Evolutionary conservation across 495 filamentous ascomycete species (phyloP).

Genomic region (Hypoxylon fuscum): DNA sequence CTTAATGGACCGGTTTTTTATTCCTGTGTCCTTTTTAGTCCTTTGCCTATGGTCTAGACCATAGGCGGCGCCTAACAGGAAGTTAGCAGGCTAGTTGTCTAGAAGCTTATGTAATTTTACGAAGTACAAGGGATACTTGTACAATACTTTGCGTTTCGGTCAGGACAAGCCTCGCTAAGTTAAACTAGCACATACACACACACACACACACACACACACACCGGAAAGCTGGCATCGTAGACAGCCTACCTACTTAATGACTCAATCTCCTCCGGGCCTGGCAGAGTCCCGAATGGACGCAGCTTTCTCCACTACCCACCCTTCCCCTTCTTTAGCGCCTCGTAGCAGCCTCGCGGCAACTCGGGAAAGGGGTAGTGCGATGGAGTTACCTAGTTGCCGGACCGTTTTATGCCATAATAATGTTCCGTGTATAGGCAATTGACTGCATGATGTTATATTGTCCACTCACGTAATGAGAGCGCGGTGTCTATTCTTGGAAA

Average conservation of each 20-base stretch:
- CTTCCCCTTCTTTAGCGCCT: slow-evolving; percentile 37
- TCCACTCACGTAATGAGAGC: slow-evolving; percentile 9
- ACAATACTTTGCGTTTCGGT: slow-evolving; percentile 10
- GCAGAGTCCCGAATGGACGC: slow-evolving; percentile 43
- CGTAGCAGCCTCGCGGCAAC: slow-evolving; percentile 35
- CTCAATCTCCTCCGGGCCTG: slow-evolving; percentile 40
- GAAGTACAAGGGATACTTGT: slow-evolving; percentile 17
- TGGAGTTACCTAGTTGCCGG: slow-evolving; percentile 24
- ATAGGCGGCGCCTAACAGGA: slow-evolving; percentile 21
- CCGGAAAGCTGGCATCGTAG: slow-evolving; percentile 15
- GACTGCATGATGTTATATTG: slow-evolving; percentile 27
- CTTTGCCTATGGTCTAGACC: slow-evolving; percentile 8
- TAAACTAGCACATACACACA: too few relatives aligned
- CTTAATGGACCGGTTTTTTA: background rate
- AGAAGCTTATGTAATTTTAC: slow-evolving; percentile 7
- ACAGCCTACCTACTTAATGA: slow-evolving; percentile 34
- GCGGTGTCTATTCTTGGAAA: slow-evolving; percentile 27
- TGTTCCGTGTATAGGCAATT: slow-evolving; percentile 19
- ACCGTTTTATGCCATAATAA: slow-evolving; percentile 35
- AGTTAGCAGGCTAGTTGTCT: slow-evolving; percentile 7
- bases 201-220: too few relatives aligned
- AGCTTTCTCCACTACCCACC: slow-evolving; percentile 28
- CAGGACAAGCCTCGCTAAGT: slow-evolving; percentile 19
- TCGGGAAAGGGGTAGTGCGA: slow-evolving; percentile 17
- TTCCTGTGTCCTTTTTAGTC: background rate